Percentiles rank a stretch among this genome's conserved stretches.
Evolutionary conservation across 441 rosid species (phyloP).

Genomic region (Omphalea diandra): DNA sequence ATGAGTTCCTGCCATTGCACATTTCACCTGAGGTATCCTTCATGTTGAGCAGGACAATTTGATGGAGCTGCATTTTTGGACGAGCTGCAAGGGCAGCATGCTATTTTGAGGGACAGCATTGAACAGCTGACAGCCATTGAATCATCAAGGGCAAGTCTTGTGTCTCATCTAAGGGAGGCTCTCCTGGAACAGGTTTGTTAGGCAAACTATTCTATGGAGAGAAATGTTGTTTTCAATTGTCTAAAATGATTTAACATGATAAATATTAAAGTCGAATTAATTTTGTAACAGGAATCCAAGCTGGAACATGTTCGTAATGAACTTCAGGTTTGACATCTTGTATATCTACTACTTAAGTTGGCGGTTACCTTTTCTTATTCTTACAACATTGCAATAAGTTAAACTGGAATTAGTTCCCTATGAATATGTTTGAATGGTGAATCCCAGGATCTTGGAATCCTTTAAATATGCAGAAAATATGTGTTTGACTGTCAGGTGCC

Average conservation of each 20-base stretch:
- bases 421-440: background rate
- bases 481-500: background rate
- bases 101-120: conserved; percentile 61
- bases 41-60: conserved; percentile 45
- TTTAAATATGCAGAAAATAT: background rate
- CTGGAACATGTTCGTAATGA: conserved; percentile 69
- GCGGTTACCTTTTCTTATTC: background rate
- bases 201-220: conserved; percentile 14
- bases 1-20: background rate
- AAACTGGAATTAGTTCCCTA: background rate
- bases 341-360: background rate
- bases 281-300: conserved; percentile 65
- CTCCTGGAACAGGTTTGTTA: conserved; percentile 80
- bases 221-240: conserved; percentile 3
- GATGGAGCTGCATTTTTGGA: conserved; percentile 45
- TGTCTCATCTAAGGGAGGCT: conserved; percentile 71
- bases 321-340: conserved; percentile 60
- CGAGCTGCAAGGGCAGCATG: conserved; percentile 61
- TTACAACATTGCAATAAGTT: background rate
- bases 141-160: conserved; percentile 67
- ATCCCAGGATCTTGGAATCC: background rate
- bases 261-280: background rate
- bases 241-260: conserved; percentile 7
- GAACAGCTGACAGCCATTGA: conserved; percentile 63
- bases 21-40: conserved; percentile 5